Base-by-base conservation (phyloP, 2,329 filamentous ascomycete species). In the Alternaria ventricosa region DNA sequence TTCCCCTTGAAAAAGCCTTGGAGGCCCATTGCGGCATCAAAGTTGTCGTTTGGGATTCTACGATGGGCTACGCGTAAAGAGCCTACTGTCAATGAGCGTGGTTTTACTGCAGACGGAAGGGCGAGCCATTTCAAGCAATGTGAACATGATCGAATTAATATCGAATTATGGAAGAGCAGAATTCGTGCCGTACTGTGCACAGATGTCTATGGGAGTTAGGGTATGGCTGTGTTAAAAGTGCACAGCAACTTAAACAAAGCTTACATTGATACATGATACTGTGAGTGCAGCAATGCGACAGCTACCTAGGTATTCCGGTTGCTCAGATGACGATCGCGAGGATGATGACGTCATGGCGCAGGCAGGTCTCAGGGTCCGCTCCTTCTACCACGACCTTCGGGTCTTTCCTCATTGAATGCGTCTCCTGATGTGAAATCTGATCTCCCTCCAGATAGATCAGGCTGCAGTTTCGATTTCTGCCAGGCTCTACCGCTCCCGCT, bases 261-360 rank as follows among this genome's bases (percentile, higher is more conserved):
- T n/a, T n/a, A 41, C 33, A 4, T n/a, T 10, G 1, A 41, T n/a
- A 13, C 6, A 13, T 33, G 12, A 13, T 13, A 33, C 30, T 33
- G 30, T 33, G 30, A 33, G 12, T 33, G 30, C 30, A 33, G 12
- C 30, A 33, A 33, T 33, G 30, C 30, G 12, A 33, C 12, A 33
- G 28, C 28, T 30, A 12, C 28, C 28, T 36, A 36, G 30, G 30
- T 36, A n/a, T 41, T 10, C 15, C 5, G 33, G 15, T 15, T 41
- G 33, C 33, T 15, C 0, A 0, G 4, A n/a, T 41, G 1, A n/a
- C 33, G 1, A 1, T 41, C 33, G 33, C 15, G 33, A 5, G 4
- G 8, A 41, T 41, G 36, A 41, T 18, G 36, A 41, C n/a, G 36
- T 41, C 36, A 41, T 41, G n/a, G n/a, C 1, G 3, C 36, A 18